These are phyloP conservation scores for Coniosporium uncinatum DNA, from an alignment of 2,329 filamentous ascomycete species.

Conservation along the genomic window DNA sequence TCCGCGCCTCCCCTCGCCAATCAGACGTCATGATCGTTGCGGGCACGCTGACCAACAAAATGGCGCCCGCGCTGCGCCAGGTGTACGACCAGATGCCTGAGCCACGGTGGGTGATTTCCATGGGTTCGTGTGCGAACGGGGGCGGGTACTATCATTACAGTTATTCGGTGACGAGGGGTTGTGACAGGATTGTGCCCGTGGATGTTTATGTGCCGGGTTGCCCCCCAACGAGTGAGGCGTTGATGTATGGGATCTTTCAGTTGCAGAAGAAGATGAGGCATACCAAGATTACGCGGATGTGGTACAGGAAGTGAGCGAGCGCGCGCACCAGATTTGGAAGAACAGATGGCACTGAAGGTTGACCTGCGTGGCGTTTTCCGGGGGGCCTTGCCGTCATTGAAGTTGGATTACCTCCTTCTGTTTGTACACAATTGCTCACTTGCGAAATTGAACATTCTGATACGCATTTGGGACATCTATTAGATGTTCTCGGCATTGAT, in stretches of 20 bases:
- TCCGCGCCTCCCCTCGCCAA: conserved; percentile 84
- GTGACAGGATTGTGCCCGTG: conserved; percentile 76
- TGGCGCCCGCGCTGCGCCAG: conserved; percentile 85
- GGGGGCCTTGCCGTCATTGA: no score
- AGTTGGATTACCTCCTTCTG: no score
- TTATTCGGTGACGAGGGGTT: conserved; percentile 73
- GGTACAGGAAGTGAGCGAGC: conserved; percentile 44
- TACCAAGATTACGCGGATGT: conserved; percentile 44
- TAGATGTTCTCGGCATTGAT: no score
- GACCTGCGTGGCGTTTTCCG: no score
- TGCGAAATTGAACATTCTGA: no score
- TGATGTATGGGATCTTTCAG: conserved; percentile 64
- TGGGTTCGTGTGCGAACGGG: conserved; percentile 82
- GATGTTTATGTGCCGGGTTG: conserved; percentile 81
- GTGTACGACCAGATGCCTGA: conserved; percentile 97
- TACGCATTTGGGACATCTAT: no score
- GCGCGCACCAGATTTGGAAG: no score
- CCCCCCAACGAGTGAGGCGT: conserved; percentile 47
- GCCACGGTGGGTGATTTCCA: conserved; percentile 80
- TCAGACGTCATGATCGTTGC: conserved; percentile 95
- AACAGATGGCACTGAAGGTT: no score
- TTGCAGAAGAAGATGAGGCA: conserved; percentile 65
- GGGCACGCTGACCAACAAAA: conserved; percentile 92
- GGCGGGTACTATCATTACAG: conserved; percentile 87
- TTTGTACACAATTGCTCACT: no score